These are phyloP conservation scores for Annona squamosa DNA, from an alignment of 164 flowering plant genomes.

Conservation along the genomic window DNA sequence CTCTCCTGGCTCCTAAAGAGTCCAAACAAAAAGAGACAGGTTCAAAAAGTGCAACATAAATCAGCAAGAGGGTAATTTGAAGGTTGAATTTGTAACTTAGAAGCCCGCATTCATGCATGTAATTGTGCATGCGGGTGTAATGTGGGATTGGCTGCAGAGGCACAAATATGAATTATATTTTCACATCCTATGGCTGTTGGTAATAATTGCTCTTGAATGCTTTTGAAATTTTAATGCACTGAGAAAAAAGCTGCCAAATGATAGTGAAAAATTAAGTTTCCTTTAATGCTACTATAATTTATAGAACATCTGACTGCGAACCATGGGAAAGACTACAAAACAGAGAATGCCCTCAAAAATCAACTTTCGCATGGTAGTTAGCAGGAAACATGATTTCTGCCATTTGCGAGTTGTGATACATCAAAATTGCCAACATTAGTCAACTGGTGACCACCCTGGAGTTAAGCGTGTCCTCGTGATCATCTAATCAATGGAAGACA, in stretches of 20 bases:
- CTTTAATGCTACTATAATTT: too few species aligned
- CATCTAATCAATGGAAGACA: too few species aligned
- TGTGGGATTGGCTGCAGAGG: background rate
- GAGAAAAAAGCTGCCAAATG: constrained; percentile 3
- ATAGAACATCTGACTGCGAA: too few species aligned
- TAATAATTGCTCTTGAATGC: background rate
- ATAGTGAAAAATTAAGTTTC: background rate
- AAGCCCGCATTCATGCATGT: background rate
- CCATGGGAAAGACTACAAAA: too few species aligned
- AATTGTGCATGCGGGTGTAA: background rate
- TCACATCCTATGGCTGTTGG: background rate
- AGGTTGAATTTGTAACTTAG: background rate
- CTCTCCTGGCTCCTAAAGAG: constrained; percentile 23
- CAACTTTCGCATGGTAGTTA: too few species aligned
- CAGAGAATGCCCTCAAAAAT: too few species aligned
- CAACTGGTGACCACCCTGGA: too few species aligned
- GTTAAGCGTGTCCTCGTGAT: too few species aligned
- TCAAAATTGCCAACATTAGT: too few species aligned
- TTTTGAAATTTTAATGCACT: background rate
- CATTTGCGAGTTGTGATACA: too few species aligned
- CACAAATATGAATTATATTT: background rate
- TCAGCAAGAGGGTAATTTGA: constrained; percentile 3
- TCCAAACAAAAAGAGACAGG: constrained; percentile 6
- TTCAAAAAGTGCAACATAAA: background rate
- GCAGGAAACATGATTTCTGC: too few species aligned